Conservation (phyloP, 345 rosid species). For the Gossypium raimondii region DNA sequence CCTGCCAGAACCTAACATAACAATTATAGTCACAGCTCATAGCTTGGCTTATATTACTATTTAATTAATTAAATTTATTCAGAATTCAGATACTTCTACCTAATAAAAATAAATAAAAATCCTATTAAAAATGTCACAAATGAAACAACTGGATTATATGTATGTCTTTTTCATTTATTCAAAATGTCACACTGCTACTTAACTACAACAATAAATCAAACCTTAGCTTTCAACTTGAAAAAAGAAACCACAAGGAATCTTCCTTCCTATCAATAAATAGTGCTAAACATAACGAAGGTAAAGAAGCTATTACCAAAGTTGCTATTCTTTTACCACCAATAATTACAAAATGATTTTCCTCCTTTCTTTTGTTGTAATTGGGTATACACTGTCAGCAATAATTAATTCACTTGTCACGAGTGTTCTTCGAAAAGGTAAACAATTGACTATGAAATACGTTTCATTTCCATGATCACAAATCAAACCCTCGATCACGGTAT, state of each 20-base stretch:
- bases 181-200: neutral
- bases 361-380: too few relatives aligned
- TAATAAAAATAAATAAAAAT: too few relatives aligned
- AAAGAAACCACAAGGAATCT: neutral
- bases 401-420: too few relatives aligned
- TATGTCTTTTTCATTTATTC: neutral
- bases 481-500: too few relatives aligned
- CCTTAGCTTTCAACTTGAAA: neutral
- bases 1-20: neutral
- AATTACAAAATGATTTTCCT: too few relatives aligned
- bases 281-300: neutral
- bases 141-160: neutral
- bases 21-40: too few relatives aligned
- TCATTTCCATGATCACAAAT: accelerated
- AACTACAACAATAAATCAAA: neutral
- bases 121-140: neutral
- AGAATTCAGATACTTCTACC: too few relatives aligned
- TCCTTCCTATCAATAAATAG: neutral
- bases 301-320: neutral
- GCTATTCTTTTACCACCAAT: neutral
- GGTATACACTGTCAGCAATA: too few relatives aligned
- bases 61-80: too few relatives aligned
- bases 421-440: too few relatives aligned
- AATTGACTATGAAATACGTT: too few relatives aligned
- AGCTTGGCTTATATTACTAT: too few relatives aligned